Conservation (phyloP, 2,329 filamentous ascomycete species). For the Sporothrix schenckii region DNA sequence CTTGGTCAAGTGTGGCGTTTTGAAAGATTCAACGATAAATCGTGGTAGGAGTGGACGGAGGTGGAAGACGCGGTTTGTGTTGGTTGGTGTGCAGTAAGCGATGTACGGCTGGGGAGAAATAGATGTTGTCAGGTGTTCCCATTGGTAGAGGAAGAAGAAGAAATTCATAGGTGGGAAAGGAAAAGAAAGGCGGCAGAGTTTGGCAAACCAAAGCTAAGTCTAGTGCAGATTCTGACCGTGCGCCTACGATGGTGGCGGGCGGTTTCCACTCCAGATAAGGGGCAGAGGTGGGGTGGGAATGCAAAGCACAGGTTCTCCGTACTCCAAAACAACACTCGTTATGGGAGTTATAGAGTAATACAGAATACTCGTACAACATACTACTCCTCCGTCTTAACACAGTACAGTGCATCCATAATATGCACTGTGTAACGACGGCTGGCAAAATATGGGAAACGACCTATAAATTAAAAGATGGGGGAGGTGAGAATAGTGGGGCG, state of each 20-base stretch:
- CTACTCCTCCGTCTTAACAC: no score
- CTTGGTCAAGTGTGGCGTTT: not conserved
- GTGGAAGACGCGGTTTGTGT: not conserved
- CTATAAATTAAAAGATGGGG: not conserved
- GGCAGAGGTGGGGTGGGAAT: not conserved
- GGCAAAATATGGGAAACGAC: not conserved
- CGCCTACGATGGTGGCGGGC: constrained; percentile 3
- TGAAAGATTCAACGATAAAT: not conserved
- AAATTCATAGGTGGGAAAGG: constrained; percentile 8
- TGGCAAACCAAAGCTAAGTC: not conserved
- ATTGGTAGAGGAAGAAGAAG: not conserved
- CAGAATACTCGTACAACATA: no score
- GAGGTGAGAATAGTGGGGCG: not conserved
- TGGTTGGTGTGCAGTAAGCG: not conserved
- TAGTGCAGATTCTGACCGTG: constrained; percentile 23
- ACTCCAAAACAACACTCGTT: not conserved
- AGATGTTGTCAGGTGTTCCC: not conserved
- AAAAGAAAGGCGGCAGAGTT: constrained; percentile 28
- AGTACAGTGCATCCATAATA: no score
- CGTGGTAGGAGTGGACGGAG: not conserved
- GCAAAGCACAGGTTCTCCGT: not conserved
- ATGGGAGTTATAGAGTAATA: no score
- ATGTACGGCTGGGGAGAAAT: not conserved
- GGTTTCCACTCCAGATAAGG: not conserved
- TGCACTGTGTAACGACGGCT: no score